Conservation (phyloP, 2,329 filamentous ascomycete species). For the Cladophialophora yegresii region DNA sequence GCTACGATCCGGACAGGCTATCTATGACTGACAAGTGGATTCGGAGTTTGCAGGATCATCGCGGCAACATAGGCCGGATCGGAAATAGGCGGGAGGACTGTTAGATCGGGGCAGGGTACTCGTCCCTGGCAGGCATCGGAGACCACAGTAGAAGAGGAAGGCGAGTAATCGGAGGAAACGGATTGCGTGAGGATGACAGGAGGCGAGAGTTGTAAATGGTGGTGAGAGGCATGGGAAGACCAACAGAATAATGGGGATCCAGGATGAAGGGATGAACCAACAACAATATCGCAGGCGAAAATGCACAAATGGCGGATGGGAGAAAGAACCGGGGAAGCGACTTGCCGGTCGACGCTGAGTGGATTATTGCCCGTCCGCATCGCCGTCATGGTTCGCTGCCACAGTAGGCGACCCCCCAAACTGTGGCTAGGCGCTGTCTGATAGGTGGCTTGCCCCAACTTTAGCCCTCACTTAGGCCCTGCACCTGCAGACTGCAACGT, state of each 20-base stretch:
- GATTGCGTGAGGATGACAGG: conserved; percentile 11
- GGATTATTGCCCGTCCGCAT: conserved; percentile 6
- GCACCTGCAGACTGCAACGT: conserved; percentile 13
- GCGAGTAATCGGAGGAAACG: conserved; percentile 3
- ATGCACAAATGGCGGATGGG: conserved; percentile 22
- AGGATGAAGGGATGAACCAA: conserved; percentile 9
- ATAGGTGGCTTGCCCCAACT: conserved; percentile 13
- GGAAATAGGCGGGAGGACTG: neutral
- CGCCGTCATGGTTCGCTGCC: conserved; percentile 13
- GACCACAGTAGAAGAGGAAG: conserved; percentile 4
- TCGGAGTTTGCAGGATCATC: conserved; percentile 21
- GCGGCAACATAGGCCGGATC: conserved; percentile 16
- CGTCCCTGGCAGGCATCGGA: neutral
- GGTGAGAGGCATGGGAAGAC: conserved; percentile 6
- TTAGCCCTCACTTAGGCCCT: conserved; percentile 5
- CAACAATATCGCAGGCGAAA: conserved; percentile 3
- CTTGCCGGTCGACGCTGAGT: conserved; percentile 1
- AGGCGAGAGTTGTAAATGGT: conserved; percentile 12
- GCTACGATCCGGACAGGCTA: conserved; percentile 20
- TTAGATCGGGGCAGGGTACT: neutral
- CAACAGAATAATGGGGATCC: conserved; percentile 14
- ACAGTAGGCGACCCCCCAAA: neutral
- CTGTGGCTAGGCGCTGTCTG: conserved; percentile 6
- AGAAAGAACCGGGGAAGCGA: conserved; percentile 19
- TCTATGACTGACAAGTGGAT: conserved; percentile 10